Evolutionary conservation across 2,329 filamentous ascomycete genomes (phyloP).

Genomic region (Fusarium sublunatum): DNA sequence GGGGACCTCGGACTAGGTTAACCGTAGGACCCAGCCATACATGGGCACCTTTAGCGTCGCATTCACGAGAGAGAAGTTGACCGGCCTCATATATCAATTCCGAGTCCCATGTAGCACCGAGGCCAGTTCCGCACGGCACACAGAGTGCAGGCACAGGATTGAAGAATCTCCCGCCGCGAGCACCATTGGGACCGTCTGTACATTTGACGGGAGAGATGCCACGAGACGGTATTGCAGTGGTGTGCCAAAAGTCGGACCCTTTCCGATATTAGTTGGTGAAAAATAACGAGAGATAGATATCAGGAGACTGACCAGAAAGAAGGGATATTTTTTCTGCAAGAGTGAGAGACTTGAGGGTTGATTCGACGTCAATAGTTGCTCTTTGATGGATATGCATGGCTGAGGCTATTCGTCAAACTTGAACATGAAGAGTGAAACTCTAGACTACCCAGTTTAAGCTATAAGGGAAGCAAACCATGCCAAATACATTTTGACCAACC

Average conservation of each 20-base stretch:
- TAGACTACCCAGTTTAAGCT: neutral
- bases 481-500: neutral
- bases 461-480: neutral
- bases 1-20: constrained; percentile 70
- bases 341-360: constrained; percentile 18
- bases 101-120: constrained; percentile 54
- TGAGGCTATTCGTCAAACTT: neutral
- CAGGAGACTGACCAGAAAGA: neutral
- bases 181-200: constrained; percentile 33
- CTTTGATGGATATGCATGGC: constrained; percentile 21
- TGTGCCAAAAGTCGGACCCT: constrained; percentile 28
- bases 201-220: constrained; percentile 13
- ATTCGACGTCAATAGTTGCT: constrained; percentile 16
- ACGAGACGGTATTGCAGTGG: constrained; percentile 1
- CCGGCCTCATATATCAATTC: constrained; percentile 28
- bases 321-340: constrained; percentile 25
- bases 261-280: neutral
- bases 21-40: constrained; percentile 71
- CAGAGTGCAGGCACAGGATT: constrained; percentile 30
- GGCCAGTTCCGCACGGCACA: constrained; percentile 44
- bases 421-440: neutral
- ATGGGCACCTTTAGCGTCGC: constrained; percentile 62
- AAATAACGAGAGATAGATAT: accelerated
- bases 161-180: constrained; percentile 27
- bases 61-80: constrained; percentile 27